phyloP scores from a whole-genome alignment of 805 yeast species.

The Yamadazyma paraphyllophila region DNA sequence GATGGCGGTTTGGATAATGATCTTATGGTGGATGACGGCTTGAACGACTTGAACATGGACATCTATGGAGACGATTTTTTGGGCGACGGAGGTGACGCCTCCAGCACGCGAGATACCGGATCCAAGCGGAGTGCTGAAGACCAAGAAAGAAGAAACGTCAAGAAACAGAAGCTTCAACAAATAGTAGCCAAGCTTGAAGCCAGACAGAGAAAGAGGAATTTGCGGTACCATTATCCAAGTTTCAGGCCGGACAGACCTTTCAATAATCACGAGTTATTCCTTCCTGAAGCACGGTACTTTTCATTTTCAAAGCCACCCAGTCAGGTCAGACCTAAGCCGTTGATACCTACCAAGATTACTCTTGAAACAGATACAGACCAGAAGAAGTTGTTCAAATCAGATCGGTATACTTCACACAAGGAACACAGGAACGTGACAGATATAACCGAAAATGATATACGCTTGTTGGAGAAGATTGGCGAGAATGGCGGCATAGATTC shows the following conservation, averaged over 20 bases:
- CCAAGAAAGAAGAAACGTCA: conserved; percentile 22
- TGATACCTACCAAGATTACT: conserved; percentile 56
- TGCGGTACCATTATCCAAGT: conserved; percentile 58
- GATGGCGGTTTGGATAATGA: conserved; percentile 12
- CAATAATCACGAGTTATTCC: conserved; percentile 64
- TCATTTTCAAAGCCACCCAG: conserved; percentile 52
- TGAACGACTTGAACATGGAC: conserved; percentile 21
- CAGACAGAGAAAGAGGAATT: conserved; percentile 23
- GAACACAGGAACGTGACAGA: conserved; percentile 9
- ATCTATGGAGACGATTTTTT: conserved; percentile 19
- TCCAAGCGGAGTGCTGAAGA: conserved; percentile 16
- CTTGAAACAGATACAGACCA: conserved; percentile 67
- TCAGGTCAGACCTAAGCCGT: conserved; percentile 36
- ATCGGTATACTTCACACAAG: conserved; percentile 7
- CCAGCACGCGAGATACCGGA: background rate
- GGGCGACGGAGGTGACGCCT: background rate
- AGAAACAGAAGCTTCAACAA: conserved; percentile 27
- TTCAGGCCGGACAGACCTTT: conserved; percentile 55
- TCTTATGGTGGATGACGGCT: conserved; percentile 21
- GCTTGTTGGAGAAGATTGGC: conserved; percentile 27
- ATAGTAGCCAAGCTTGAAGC: conserved; percentile 30
- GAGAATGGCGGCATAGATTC: conserved; percentile 19
- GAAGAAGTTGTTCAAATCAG: conserved; percentile 47
- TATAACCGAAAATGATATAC: conserved; percentile 33
- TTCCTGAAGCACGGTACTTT: conserved; percentile 57